Conservation (phyloP, 1,284 basidiomycete genomes). For the Amylostereum chailletii region DNA sequence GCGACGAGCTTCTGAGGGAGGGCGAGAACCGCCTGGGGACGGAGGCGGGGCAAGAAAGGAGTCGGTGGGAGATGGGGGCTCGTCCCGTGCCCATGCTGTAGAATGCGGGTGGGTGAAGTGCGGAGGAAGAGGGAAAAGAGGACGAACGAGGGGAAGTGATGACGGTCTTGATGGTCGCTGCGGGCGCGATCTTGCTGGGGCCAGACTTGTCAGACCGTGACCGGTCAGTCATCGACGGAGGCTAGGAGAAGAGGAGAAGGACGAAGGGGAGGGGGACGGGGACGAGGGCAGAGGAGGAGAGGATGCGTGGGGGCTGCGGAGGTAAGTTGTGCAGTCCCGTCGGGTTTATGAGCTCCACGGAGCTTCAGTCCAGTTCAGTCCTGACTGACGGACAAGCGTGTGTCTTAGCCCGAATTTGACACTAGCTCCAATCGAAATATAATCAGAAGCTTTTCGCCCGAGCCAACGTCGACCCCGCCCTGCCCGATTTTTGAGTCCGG, state of each 20-base stretch:
- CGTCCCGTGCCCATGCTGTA: slow-evolving; percentile 74
- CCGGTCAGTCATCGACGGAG: slow-evolving; percentile 32
- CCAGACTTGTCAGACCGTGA: slow-evolving; percentile 29
- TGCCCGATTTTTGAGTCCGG: no score
- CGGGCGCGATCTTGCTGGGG: slow-evolving; percentile 28
- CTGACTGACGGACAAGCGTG: no score
- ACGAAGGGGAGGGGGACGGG: slow-evolving; percentile 5
- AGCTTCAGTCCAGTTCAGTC: no score
- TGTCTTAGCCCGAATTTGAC: no score
- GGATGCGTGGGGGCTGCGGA: background rate
- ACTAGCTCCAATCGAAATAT: no score
- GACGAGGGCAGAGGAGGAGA: slow-evolving; percentile 6
- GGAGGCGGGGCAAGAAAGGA: slow-evolving; percentile 22
- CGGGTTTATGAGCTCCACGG: no score
- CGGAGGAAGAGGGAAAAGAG: slow-evolving; percentile 10
- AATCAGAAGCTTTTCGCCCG: no score
- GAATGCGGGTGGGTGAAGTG: slow-evolving; percentile 10
- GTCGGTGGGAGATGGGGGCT: slow-evolving; percentile 66
- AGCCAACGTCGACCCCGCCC: no score
- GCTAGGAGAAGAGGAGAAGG: slow-evolving; percentile 16
- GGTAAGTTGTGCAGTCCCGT: no score
- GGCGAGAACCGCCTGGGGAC: slow-evolving; percentile 14
- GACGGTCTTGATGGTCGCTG: slow-evolving; percentile 41
- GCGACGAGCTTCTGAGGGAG: slow-evolving; percentile 28
- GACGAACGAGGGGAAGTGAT: slow-evolving; percentile 65